phyloP scores from a whole-genome alignment of 495 filamentous ascomycete species.

The Xylaria palmicola region DNA sequence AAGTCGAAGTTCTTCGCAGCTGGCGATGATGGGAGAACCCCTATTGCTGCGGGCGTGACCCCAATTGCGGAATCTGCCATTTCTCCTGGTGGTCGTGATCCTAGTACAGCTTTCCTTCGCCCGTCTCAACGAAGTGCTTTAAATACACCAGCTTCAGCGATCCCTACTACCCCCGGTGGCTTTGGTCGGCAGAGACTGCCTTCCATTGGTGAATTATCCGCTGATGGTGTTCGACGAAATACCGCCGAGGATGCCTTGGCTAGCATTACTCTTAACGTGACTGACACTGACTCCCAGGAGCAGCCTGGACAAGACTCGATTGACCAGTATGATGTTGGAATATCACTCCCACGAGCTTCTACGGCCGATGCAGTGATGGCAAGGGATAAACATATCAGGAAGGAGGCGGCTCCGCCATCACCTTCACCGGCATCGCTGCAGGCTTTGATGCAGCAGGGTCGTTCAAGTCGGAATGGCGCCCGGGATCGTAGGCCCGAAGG shows the following conservation, averaged over 20 bases:
- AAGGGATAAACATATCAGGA: conserved; percentile 31
- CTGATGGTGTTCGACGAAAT: conserved; percentile 35
- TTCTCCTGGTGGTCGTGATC: conserved; percentile 64
- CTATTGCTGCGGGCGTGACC: conserved; percentile 75
- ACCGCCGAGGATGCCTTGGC: conserved; percentile 35
- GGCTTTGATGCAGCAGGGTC: conserved; percentile 54
- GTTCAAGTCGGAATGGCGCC: conserved; percentile 65
- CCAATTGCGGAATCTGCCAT: conserved; percentile 92
- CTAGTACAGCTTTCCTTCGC: conserved; percentile 65
- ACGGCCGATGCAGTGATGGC: conserved; percentile 54
- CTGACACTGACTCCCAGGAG: conserved; percentile 13
- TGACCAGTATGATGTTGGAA: conserved; percentile 20
- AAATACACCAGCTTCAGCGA: conserved; percentile 69
- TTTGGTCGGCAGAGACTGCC: conserved; percentile 70
- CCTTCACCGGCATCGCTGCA: conserved; percentile 47
- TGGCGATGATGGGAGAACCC: conserved; percentile 67
- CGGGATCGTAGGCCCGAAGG: conserved; percentile 79
- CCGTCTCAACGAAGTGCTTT: conserved; percentile 55
- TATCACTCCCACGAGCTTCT: conserved; percentile 38
- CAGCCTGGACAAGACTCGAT: conserved; percentile 20
- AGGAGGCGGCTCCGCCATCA: conserved; percentile 48
- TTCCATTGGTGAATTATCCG: conserved; percentile 76
- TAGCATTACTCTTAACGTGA: conserved; percentile 17
- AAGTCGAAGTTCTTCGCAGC: conserved; percentile 67
- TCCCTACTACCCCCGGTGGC: conserved; percentile 69